Percentiles rank a stretch among this genome's conserved stretches.
Evolutionary conservation across 2,329 filamentous ascomycete species (phyloP).

Genomic region (Arthrobotrys pseudoclavata): DNA sequence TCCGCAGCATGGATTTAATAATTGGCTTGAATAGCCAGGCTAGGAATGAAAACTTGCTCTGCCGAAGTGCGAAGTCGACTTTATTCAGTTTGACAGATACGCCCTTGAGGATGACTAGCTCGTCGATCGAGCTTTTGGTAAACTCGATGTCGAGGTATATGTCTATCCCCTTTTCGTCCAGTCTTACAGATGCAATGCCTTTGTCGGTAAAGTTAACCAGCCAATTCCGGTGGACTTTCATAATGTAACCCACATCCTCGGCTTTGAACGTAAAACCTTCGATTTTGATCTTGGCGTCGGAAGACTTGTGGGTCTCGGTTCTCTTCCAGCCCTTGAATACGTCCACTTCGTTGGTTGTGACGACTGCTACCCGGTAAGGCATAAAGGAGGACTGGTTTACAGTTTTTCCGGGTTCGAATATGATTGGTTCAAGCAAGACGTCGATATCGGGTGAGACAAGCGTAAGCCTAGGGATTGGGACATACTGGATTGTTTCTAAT

Average conservation of each 20-base stretch:
- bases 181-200: slow-evolving; percentile 85
- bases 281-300: slow-evolving; percentile 81
- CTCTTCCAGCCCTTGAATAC: slow-evolving; percentile 81
- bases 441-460: slow-evolving; percentile 86
- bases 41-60: slow-evolving; percentile 81
- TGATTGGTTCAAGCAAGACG: slow-evolving; percentile 87
- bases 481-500: slow-evolving; percentile 82
- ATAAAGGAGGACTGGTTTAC: slow-evolving; percentile 90
- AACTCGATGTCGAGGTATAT: slow-evolving; percentile 88
- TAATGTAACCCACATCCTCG: slow-evolving; percentile 89
- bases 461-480: slow-evolving; percentile 92
- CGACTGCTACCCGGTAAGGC: slow-evolving; percentile 83
- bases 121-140: slow-evolving; percentile 80
- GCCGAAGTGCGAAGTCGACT: slow-evolving; percentile 81
- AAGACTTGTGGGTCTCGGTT: slow-evolving; percentile 77
- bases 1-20: slow-evolving; percentile 82
- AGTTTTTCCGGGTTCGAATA: slow-evolving; percentile 87
- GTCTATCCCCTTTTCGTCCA: slow-evolving; percentile 90
- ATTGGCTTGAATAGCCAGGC: slow-evolving; percentile 88
- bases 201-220: slow-evolving; percentile 82
- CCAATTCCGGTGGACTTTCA: slow-evolving; percentile 79
- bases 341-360: slow-evolving; percentile 88
- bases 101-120: slow-evolving; percentile 81
- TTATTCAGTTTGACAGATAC: slow-evolving; percentile 89
- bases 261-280: slow-evolving; percentile 86